Percentiles rank a stretch among this genome's conserved stretches.
Evolutionary conservation across 306 rosid genomes (phyloP).

Genomic region (Vigna mungo): DNA sequence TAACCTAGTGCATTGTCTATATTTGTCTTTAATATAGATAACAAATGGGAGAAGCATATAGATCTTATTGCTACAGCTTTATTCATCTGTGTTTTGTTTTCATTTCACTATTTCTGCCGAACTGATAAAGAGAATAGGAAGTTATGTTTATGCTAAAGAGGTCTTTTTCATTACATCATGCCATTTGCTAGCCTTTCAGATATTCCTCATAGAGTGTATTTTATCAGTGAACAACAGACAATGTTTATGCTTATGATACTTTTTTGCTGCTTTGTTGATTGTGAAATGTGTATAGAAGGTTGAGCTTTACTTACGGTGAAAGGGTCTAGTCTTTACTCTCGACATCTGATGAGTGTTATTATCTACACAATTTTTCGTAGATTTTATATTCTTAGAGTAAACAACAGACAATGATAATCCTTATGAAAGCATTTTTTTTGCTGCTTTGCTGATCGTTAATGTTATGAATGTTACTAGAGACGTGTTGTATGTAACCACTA

Average conservation of each 20-base stretch:
- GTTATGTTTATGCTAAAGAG: not conserved
- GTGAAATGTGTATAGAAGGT: constrained; percentile 29
- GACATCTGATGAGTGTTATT: not conserved
- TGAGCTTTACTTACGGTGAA: not conserved
- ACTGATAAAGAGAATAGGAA: constrained; percentile 31
- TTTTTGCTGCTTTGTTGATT: constrained; percentile 6
- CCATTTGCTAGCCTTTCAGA: not conserved
- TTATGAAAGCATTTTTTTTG: no score
- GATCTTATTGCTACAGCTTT: constrained; percentile 4
- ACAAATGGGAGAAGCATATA: constrained; percentile 17
- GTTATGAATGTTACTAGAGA: constrained; percentile 8
- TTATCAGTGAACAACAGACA: not conserved
- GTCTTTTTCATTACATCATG: not conserved
- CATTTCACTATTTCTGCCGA: constrained; percentile 28
- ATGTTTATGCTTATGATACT: constrained; percentile 12
- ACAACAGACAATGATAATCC: no score
- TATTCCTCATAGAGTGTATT: constrained; percentile 21
- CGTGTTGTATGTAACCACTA: constrained; percentile 9
- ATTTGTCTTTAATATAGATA: not conserved
- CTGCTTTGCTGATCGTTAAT: not conserved
- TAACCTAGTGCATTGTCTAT: not conserved
- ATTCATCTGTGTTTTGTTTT: constrained; percentile 11
- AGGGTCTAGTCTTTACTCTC: not conserved
- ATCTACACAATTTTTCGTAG: constrained; percentile 2
- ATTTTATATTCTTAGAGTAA: constrained; percentile 27